phyloP scores from a whole-genome alignment of 1,284 basidiomycete genomes.

The Fomes fomentarius region DNA sequence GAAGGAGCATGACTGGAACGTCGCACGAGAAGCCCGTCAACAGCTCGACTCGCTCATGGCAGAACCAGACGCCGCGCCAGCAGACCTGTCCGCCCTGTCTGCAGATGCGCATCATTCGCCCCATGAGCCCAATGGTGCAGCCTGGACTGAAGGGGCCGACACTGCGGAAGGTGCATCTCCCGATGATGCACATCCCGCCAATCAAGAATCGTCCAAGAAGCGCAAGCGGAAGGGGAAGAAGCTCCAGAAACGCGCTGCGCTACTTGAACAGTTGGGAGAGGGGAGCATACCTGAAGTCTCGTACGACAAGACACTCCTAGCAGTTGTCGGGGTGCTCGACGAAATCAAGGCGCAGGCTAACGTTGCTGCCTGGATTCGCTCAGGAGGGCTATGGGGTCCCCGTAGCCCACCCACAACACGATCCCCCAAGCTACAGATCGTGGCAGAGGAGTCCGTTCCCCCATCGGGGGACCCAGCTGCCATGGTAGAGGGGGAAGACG shows the following conservation, averaged over 20 bases:
- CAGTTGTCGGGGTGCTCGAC: constrained; percentile 75
- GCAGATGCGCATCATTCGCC: no score
- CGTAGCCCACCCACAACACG: constrained; percentile 1
- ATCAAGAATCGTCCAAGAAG: constrained; percentile 20
- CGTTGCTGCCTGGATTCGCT: constrained; percentile 68
- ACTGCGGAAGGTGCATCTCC: no score
- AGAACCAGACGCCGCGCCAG: neutral
- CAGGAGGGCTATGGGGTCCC: constrained; percentile 54
- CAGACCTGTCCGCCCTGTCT: no score
- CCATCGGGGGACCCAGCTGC: neutral
- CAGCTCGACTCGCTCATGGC: constrained; percentile 10
- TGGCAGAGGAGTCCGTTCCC: neutral
- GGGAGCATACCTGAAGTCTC: constrained; percentile 21
- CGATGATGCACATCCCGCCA: neutral
- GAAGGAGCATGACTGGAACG: constrained; percentile 23
- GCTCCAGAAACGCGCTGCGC: constrained; percentile 20
- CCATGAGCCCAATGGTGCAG: no score
- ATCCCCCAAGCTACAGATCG: neutral
- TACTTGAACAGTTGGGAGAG: constrained; percentile 11
- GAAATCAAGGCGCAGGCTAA: constrained; percentile 60
- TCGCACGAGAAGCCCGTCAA: constrained; percentile 20
- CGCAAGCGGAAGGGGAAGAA: constrained; percentile 31
- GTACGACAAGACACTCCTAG: constrained; percentile 66
- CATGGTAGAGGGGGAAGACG: neutral
- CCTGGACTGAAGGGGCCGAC: no score